Conservation (phyloP, 2,329 filamentous ascomycete genomes). For the Exophiala viscosa region DNA sequence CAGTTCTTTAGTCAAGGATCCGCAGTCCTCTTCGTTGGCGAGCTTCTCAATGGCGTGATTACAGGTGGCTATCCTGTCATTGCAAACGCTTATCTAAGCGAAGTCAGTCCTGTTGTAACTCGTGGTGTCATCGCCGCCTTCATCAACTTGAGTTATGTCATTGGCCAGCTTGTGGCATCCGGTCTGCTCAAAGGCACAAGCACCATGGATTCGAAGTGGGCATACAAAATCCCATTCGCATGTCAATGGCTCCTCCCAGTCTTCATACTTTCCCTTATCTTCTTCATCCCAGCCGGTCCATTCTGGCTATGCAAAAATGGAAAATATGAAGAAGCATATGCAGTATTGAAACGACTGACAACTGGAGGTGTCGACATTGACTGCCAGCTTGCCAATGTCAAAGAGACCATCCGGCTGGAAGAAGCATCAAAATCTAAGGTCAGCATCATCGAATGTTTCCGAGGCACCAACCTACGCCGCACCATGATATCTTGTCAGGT, state of each 20-base stretch:
- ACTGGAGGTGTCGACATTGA: conserved; percentile 20
- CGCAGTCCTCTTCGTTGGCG: conserved; percentile 42
- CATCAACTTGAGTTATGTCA: conserved; percentile 48
- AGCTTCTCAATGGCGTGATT: conserved; percentile 44
- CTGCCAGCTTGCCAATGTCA: conserved; percentile 30
- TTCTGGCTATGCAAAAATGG: conserved; percentile 49
- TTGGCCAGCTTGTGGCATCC: conserved; percentile 34
- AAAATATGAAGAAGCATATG: conserved; percentile 44
- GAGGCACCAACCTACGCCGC: conserved; percentile 31
- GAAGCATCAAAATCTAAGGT: conserved; percentile 20
- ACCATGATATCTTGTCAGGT: conserved; percentile 32
- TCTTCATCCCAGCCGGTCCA: conserved; percentile 42
- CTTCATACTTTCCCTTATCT: conserved; percentile 16
- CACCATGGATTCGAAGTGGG: conserved; percentile 31
- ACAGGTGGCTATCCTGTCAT: conserved; percentile 49
- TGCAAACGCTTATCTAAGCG: conserved; percentile 44
- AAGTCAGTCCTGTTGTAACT: conserved; percentile 37
- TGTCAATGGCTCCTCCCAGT: conserved; percentile 10
- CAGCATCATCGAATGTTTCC: conserved; percentile 30
- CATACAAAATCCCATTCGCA: conserved; percentile 36
- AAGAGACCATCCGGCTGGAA: conserved; percentile 31
- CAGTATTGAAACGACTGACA: conserved; percentile 36
- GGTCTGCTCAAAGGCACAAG: conserved; percentile 22
- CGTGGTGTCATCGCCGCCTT: conserved; percentile 48
- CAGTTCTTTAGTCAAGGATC: conserved; percentile 31